These are phyloP conservation scores for Teratosphaeria viscida DNA, from an alignment of 2,329 filamentous ascomycete genomes.

Conservation along the genomic window DNA sequence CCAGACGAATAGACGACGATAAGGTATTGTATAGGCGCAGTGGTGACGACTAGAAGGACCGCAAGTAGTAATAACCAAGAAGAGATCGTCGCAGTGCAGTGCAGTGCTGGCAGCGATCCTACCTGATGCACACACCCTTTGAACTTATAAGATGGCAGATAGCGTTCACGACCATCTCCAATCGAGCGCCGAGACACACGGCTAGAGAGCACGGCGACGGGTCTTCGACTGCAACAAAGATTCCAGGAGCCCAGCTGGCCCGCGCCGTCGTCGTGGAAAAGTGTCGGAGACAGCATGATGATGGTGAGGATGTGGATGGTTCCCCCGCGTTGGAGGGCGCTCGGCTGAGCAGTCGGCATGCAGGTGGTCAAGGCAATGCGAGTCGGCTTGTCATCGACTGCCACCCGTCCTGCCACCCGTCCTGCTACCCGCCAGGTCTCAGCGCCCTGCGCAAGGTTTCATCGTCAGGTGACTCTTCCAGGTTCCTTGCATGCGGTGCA, in stretches of 20 bases:
- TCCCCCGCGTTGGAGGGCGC: not conserved
- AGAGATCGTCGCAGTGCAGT: too few relatives aligned
- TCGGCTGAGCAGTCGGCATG: not conserved
- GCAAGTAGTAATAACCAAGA: not conserved
- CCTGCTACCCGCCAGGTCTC: not conserved
- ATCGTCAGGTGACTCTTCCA: not conserved
- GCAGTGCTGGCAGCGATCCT: not conserved
- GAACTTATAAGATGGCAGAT: not conserved
- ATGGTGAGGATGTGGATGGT: not conserved
- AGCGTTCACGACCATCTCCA: not conserved
- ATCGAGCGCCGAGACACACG: constrained; percentile 6
- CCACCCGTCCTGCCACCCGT: not conserved
- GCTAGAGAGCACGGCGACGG: constrained; percentile 6
- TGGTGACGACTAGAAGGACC: not conserved
- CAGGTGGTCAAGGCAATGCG: not conserved
- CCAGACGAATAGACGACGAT: not conserved
- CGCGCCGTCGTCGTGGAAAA: not conserved
- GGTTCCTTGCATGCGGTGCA: not conserved
- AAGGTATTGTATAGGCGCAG: not conserved
- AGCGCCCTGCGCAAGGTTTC: not conserved
- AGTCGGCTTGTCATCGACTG: not conserved
- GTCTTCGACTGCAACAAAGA: not conserved
- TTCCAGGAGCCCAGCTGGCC: not conserved
- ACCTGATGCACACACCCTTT: constrained; percentile 1
- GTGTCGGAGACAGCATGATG: not conserved